These are phyloP conservation scores for Acacia acuminata DNA, from an alignment of 306 rosid genomes.

Conservation along the genomic window DNA sequence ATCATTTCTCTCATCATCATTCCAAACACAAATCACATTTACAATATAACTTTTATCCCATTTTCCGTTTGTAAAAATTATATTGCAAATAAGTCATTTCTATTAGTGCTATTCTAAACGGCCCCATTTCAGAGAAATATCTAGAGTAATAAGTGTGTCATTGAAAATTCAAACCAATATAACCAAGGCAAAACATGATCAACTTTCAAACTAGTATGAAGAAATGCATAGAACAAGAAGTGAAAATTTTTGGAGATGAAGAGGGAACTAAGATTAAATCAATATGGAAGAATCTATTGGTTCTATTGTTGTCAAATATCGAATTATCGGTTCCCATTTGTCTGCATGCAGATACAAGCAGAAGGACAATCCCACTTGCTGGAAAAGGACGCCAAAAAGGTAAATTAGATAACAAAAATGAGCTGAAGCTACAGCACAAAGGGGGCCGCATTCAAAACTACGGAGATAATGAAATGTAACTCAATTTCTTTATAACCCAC, in stretches of 20 bases:
- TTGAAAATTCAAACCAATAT: not conserved
- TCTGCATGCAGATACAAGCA: slow-evolving; percentile 6
- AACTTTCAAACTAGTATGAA: not conserved
- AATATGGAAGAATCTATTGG: not conserved
- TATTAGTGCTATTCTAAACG: no score
- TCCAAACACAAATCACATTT: no score
- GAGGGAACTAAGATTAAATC: not conserved
- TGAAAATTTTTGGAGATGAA: not conserved
- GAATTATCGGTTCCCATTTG: slow-evolving; percentile 24
- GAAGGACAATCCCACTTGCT: not conserved
- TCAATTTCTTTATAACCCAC: slow-evolving; percentile 30
- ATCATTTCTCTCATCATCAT: no score
- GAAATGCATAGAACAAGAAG: not conserved
- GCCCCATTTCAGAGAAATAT: not conserved
- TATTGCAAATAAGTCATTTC: no score
- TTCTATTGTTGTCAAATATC: slow-evolving; percentile 4
- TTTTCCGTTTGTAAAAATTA: no score
- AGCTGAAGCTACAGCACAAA: slow-evolving; percentile 12
- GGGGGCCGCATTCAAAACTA: slow-evolving; percentile 32
- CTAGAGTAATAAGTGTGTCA: not conserved
- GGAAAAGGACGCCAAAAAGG: not conserved
- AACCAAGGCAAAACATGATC: not conserved
- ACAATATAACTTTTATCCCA: no score
- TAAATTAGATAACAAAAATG: no score
- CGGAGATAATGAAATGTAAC: slow-evolving; percentile 6